Conservation (phyloP, 805 yeast species). For the Wickerhamiella lipophila region DNA sequence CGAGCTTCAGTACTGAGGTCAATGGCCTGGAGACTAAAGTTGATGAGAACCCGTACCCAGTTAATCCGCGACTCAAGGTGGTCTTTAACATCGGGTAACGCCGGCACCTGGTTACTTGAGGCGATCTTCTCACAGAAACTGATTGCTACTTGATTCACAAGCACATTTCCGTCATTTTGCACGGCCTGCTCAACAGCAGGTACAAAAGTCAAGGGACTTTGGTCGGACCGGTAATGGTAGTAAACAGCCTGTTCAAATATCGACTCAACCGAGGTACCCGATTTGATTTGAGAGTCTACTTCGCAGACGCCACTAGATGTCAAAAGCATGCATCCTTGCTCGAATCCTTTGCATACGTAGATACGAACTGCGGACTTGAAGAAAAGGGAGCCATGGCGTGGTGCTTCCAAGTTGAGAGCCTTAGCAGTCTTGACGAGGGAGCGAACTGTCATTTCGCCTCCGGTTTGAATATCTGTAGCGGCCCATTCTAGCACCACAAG, state of each 20-base stretch:
- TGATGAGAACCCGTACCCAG: neutral
- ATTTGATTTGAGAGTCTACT: neutral
- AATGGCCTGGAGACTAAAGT: neutral
- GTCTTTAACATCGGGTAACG: neutral
- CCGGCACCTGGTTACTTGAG: neutral
- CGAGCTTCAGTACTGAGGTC: neutral
- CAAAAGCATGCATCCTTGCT: neutral
- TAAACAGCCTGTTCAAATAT: constrained; percentile 1
- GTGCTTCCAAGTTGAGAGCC: neutral
- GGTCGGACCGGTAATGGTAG: neutral
- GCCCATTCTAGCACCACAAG: constrained; percentile 1
- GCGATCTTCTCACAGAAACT: neutral
- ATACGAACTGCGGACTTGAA: neutral
- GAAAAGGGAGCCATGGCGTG: neutral
- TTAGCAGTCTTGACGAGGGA: constrained; percentile 4
- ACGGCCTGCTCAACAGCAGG: neutral
- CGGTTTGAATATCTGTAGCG: neutral
- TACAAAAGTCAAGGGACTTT: constrained; percentile 3
- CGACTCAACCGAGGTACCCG: neutral
- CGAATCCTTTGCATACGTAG: neutral
- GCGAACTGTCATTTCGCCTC: neutral
- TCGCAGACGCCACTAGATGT: constrained; percentile 2
- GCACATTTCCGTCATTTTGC: neutral
- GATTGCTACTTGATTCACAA: neutral
- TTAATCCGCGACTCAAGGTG: constrained; percentile 3